Conservation (phyloP, 2,329 filamentous ascomycete genomes). For the Ceratocystis cubensis region DNA sequence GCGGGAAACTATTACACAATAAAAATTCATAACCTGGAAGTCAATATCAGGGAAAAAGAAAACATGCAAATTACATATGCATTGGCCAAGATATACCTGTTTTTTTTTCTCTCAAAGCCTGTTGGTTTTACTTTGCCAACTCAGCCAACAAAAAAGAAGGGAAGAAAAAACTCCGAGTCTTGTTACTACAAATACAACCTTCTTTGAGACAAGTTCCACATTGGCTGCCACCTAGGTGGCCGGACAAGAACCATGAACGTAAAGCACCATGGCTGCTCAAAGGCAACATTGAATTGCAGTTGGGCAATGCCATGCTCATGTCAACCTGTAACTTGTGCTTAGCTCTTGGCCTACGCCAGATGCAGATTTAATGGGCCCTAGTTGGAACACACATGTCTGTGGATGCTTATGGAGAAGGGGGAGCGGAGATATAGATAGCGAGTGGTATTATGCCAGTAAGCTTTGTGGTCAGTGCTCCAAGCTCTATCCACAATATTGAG, state of each 20-base stretch:
- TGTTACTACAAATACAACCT: not conserved
- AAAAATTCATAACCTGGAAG: not conserved
- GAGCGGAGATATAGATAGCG: not conserved
- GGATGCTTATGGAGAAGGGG: not conserved
- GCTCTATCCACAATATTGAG: not conserved
- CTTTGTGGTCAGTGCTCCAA: not conserved
- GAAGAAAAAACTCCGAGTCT: conserved; percentile 1
- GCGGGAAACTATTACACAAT: not conserved
- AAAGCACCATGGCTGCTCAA: not conserved
- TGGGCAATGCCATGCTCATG: not conserved
- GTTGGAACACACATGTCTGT: not conserved
- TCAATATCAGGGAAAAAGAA: not conserved
- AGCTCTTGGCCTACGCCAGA: not conserved
- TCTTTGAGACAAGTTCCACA: not conserved
- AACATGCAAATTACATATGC: not conserved
- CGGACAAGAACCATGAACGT: not conserved
- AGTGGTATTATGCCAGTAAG: not conserved
- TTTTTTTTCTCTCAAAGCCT: not conserved
- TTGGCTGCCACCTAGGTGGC: not conserved
- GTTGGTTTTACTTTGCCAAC: not conserved
- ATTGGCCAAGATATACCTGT: not conserved
- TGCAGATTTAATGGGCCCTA: not conserved
- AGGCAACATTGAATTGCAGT: not conserved
- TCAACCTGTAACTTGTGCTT: not conserved
- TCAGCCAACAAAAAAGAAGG: not conserved